Evolutionary conservation across 306 rosid species (phyloP), one percentile per base, ranked within the genome.

Genomic region (Quercus bicolor): DNA sequence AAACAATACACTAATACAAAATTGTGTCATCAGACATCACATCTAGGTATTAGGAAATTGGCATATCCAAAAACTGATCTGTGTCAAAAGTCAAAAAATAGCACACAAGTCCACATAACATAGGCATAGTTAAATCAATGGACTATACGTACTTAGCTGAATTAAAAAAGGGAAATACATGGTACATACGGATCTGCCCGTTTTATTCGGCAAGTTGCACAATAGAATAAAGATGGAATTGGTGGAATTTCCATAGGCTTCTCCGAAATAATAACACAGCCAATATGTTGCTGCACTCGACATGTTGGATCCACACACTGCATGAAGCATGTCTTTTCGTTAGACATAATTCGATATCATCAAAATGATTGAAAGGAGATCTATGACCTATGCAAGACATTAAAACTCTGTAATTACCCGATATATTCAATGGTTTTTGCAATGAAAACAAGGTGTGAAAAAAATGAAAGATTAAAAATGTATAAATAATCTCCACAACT

Each of bases 131-230:
- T 9, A 66, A 18, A 31, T 18, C 14, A 66, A 12, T 62, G 69
- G 14, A 60, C 33, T 12, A 24, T 5, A 62, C 10, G 14, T 14
- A 62, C 37, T 31, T 33, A 19, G 52, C 6, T 26, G 15, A 68
- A 34, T 28, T 31, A 33, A 9, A 7, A 31, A n/a, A 1, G 52
- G 52, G 7, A 64, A 64, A 16, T 64, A 11, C 20, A 64, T 0
- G 11, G n/a, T 68, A 68, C 72, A 68, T 68, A 68, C 72, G 72
- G 72, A 68, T 68, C 72, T 16, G 52, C 72, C n/a, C 53, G 72
- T 68, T 33, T 33, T 19, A 68, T 68, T 68, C 72, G 72, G 16
- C 72, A 68, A 12, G 10, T 34, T 34, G 34, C 72, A 34, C 72
- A 68, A 34, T 68, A 68, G 72, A 68, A 66, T 34, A 66, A 62